A percentile compares a stretch with the other conserved stretches of the same genome.
These are phyloP conservation scores for Yamadazyma ubonensis DNA, from an alignment of 805 yeast species.

Conservation along the genomic window DNA sequence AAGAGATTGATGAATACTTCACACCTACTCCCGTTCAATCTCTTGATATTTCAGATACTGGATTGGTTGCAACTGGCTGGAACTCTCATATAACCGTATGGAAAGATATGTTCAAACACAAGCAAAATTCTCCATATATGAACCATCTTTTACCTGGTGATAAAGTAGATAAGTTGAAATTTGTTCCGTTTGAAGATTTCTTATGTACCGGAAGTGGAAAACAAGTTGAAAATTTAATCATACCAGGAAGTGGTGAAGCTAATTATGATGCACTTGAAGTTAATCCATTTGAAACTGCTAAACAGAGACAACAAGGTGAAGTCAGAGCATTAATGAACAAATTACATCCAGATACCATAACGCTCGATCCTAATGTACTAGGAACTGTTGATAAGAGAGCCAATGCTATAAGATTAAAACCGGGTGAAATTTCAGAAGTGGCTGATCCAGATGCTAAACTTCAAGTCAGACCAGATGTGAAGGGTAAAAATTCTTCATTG, in stretches of 20 bases:
- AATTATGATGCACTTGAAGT: slow-evolving; percentile 91
- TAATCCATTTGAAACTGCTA: slow-evolving; percentile 88
- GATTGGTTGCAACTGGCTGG: slow-evolving; percentile 86
- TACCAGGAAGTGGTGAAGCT: slow-evolving; percentile 98
- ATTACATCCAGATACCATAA: slow-evolving; percentile 86
- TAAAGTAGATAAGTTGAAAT: slow-evolving; percentile 61
- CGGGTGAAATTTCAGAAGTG: slow-evolving; percentile 52
- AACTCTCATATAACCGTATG: slow-evolving; percentile 94
- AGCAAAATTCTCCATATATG: slow-evolving; percentile 88
- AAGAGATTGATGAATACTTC: slow-evolving; percentile 66
- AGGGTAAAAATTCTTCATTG: slow-evolving; percentile 79
- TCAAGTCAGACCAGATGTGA: slow-evolving; percentile 63
- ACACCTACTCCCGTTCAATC: slow-evolving; percentile 85
- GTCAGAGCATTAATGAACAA: slow-evolving; percentile 83
- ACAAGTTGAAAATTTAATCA: slow-evolving; percentile 80
- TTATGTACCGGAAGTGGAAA: slow-evolving; percentile 80
- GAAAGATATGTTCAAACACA: slow-evolving; percentile 76
- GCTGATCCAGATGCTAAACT: slow-evolving; percentile 42
- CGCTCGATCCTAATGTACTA: slow-evolving; percentile 82
- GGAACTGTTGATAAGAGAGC: slow-evolving; percentile 82
- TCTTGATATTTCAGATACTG: slow-evolving; percentile 80
- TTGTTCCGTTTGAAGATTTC: slow-evolving; percentile 96
- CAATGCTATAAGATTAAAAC: slow-evolving; percentile 58
- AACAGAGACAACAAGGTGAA: slow-evolving; percentile 92
- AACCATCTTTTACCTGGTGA: slow-evolving; percentile 81